A percentile compares a stretch with the other conserved stretches of the same genome.
Evolutionary conservation across 2,329 filamentous ascomycete genomes (phyloP).

Genomic region (Didymella glomerata): DNA sequence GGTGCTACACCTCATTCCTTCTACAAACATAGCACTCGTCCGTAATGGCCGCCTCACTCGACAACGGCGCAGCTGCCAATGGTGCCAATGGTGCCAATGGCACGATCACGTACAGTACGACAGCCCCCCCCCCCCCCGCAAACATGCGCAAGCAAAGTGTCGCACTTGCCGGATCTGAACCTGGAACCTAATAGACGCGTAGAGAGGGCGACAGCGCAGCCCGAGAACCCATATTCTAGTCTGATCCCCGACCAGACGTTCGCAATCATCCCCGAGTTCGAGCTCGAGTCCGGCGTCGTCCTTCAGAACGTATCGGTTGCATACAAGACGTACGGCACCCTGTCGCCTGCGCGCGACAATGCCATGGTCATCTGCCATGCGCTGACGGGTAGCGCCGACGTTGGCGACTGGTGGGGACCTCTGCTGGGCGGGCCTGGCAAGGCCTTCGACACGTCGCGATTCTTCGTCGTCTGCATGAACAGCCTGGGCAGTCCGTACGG

Average conservation of each 20-base stretch:
- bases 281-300: slow-evolving; percentile 88
- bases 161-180: no score
- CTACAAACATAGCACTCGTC: slow-evolving; percentile 13
- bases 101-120: slow-evolving; percentile 38
- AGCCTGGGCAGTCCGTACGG: slow-evolving; percentile 86
- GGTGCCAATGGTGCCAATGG: slow-evolving; percentile 41
- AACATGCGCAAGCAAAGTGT: not conserved
- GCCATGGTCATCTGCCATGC: slow-evolving; percentile 80
- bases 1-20: slow-evolving; percentile 20
- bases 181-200: slow-evolving; percentile 26
- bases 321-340: slow-evolving; percentile 68
- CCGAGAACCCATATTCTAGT: slow-evolving; percentile 88
- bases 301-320: slow-evolving; percentile 77
- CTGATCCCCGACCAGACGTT: slow-evolving; percentile 90
- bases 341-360: slow-evolving; percentile 67
- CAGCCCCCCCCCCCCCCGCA: not conserved
- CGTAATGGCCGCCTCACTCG: slow-evolving; percentile 32
- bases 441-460: slow-evolving; percentile 81
- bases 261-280: slow-evolving; percentile 86
- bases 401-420: slow-evolving; percentile 88
- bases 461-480: slow-evolving; percentile 88
- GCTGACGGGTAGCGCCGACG: slow-evolving; percentile 84
- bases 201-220: slow-evolving; percentile 65
- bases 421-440: slow-evolving; percentile 78
- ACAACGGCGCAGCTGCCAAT: slow-evolving; percentile 26